These are phyloP conservation scores for Kwoniella sp. DNA, from an alignment of 768 basidiomycete genomes.

Conservation along the genomic window DNA sequence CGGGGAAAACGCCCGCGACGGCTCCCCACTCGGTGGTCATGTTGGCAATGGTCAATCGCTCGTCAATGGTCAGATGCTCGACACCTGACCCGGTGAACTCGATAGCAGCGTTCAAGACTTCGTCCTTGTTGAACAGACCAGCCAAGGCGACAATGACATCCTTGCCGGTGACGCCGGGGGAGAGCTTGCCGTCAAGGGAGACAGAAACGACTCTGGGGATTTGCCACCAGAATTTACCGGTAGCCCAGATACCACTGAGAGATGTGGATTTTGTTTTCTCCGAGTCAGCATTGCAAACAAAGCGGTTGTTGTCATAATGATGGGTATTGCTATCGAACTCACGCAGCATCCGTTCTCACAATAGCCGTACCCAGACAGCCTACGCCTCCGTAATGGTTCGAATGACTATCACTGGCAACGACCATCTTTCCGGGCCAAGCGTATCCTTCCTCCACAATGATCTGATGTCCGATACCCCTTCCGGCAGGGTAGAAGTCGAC, in stretches of 20 bases:
- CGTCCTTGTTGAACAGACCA: slow-evolving; percentile 91
- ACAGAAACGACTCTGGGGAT: slow-evolving; percentile 95
- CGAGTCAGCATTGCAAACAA: neutral
- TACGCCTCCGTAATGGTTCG: slow-evolving; percentile 98
- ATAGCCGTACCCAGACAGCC: slow-evolving; percentile 97
- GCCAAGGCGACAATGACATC: slow-evolving; percentile 97
- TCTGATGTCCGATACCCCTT: slow-evolving; percentile 95
- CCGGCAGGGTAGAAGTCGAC: slow-evolving; percentile 98
- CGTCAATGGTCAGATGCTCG: slow-evolving; percentile 75
- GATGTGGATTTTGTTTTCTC: neutral
- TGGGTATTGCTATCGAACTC: no score
- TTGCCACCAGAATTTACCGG: slow-evolving; percentile 99
- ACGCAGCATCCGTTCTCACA: slow-evolving; percentile 67
- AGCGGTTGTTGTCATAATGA: neutral
- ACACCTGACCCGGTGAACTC: slow-evolving; percentile 94
- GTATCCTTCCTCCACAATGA: slow-evolving; percentile 97
- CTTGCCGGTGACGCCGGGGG: slow-evolving; percentile 92
- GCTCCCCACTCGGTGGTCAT: slow-evolving; percentile 99
- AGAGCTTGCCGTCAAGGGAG: slow-evolving; percentile 77
- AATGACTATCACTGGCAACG: slow-evolving; percentile 93
- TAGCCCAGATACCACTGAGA: slow-evolving; percentile 81
- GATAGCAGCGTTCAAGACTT: slow-evolving; percentile 93
- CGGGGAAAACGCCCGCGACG: slow-evolving; percentile 90
- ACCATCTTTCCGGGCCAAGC: slow-evolving; percentile 95
- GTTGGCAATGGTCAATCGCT: slow-evolving; percentile 94